Base-by-base conservation (phyloP, 768 basidiomycete species). In the Cytidiella melzeri region DNA sequence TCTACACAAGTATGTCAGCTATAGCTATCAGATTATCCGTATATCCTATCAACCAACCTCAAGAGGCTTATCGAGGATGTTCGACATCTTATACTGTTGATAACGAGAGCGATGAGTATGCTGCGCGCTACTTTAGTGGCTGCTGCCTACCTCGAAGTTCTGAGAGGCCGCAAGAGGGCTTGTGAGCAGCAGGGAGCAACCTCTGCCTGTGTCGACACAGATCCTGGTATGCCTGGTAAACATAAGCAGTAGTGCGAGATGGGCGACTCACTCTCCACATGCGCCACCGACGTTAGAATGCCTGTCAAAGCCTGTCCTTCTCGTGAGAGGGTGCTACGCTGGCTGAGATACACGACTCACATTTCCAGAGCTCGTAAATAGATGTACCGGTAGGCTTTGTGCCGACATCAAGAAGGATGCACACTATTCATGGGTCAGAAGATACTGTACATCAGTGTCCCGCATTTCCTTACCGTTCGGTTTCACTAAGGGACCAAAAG, bases 351-450 rank as follows among this genome's bases (percentile, higher is more conserved):
- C 39, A 12, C 34, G 20, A 27, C 70, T 53, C 23, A 67, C 88
- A 90, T 77, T 96, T 96, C 93, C 93, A 97, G 25, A 97, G 81
- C 55, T 96, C 89, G 62, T 97, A 97, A 55, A 97, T 92, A 5
- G 90, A 92, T 23, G 92, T 95, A 19, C 89, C 81, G 10, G 91
- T 93, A 2, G 94, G 94, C 64, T 94, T 93, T 26, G 94, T 97
- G 27, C 94, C 94, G 39, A 97, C 94, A 64, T 97, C 94, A 53
- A 97, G 77, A 34, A 97, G 79, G 51, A 96, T 69, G 60, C 92
- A 94, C 45, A 96, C 91, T 85, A 46, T 20, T 11, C n/a, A 41
- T 42, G 12, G 4, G 23, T 18, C 43, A n/a, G 47, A 11, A 41
- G 18, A 5, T 34, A 15, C 55, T 28, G 43, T 34, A 41, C 42